A percentile compares a stretch with the other conserved stretches of the same genome.
phyloP scores from a whole-genome alignment of 345 rosid species.

The Angophora floribunda region DNA sequence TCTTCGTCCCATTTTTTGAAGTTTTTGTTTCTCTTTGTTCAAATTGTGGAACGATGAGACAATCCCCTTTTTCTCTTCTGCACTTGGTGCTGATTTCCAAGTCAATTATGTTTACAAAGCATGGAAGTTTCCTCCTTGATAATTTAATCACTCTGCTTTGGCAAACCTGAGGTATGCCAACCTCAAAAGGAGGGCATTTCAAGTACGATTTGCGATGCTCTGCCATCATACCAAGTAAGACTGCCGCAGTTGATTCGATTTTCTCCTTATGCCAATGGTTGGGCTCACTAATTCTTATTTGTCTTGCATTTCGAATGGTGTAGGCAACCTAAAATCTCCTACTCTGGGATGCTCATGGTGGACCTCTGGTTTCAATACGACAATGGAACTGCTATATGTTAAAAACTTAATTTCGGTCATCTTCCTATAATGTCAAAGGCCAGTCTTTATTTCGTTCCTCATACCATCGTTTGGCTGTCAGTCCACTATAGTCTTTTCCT shows the following conservation, averaged over 20 bases:
- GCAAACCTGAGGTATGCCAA: constrained; percentile 34
- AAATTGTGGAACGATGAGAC: too few relatives aligned
- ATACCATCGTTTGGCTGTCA: too few relatives aligned
- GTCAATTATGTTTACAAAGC: not conserved
- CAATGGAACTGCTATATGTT: constrained; percentile 34
- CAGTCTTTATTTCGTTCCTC: constrained; percentile 3
- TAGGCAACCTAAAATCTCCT: constrained; percentile 78
- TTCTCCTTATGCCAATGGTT: not conserved
- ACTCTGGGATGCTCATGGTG: constrained; percentile 54
- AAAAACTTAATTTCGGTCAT: constrained; percentile 55
- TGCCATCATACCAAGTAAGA: constrained; percentile 73
- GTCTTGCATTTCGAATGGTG: constrained; percentile 31
- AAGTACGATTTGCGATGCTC: constrained; percentile 14
- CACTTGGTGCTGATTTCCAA: not conserved
- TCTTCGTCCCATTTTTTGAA: too few relatives aligned
- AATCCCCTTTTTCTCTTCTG: not conserved
- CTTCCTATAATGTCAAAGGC: constrained; percentile 90
- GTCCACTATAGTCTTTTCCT: too few relatives aligned
- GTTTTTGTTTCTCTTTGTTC: too few relatives aligned
- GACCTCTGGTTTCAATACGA: constrained; percentile 50
- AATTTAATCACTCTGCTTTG: constrained; percentile 38
- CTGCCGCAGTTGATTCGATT: not conserved
- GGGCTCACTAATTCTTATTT: not conserved
- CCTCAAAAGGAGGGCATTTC: constrained; percentile 54
- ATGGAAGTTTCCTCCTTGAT: constrained; percentile 36